Evolutionary conservation across 2,329 filamentous ascomycete species (phyloP), one percentile per base, ranked within the genome.

Genomic region (Aschersonia sp.): DNA sequence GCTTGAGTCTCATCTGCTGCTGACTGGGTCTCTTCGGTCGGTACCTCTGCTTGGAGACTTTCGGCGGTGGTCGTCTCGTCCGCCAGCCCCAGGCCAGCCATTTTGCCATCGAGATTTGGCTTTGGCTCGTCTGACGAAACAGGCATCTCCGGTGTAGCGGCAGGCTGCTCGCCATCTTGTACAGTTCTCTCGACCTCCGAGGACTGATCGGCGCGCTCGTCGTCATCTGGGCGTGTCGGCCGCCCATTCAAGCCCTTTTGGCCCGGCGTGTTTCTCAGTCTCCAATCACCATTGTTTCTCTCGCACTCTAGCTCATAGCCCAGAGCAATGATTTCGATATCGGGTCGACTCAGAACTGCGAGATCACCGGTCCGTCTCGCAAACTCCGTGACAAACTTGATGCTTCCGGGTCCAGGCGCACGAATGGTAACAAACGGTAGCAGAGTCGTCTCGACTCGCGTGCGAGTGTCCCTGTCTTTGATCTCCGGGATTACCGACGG

Each of bases 281-380:
- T 77, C 84, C 87, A 94, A 61, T 94, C 82, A 2, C 89, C 89
- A n/a, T 81, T 79, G 61, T 94, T 94, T 49, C 82, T 73, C 69
- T 97, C 89, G 57, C 86, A 84, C 58, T 97, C 90, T n/a, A 97
- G 62, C 62, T 98, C 92, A 62, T 97, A 97, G 1, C 87, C 84
- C 48, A 98, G 70, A 7, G 90, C 92, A 58, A 97, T 70, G 41
- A 98, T 76, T 55, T 94, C 84, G 51, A 97, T 70, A 79, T 98
- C 92, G 1, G 88, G 84, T 59, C 76, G 80, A 66, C 89, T 95
- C 49, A 98, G 69, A 1, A 95, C 90, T 9, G 84, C 78, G 52
- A 89, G 73, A 63, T 98, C 92, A 48, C 92, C 92, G 0, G 92
- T 97, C 62, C 81, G 84, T 47, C 86, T 78, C 43, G 92, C 86